phyloP scores from a whole-genome alignment of 1,284 basidiomycete species.

The Earliella scabrosa region DNA sequence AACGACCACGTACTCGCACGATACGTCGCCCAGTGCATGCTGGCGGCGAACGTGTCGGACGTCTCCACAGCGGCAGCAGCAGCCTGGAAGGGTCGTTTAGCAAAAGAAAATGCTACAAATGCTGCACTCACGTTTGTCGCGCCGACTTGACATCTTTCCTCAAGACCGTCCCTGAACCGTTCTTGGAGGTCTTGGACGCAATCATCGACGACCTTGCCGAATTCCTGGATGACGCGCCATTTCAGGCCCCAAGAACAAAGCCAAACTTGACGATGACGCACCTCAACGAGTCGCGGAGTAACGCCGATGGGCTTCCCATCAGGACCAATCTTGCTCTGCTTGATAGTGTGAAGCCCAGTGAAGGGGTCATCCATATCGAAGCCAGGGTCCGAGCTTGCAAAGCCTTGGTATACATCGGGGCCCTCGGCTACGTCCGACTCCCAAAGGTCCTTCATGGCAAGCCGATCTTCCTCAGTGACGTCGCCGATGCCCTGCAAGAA shows the following conservation, averaged over 20 bases:
- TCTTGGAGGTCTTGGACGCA: conserved; percentile 51
- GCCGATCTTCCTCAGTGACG: conserved; percentile 53
- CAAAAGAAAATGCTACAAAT: no score
- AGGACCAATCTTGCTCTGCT: conserved; percentile 45
- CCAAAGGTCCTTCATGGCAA: conserved; percentile 54
- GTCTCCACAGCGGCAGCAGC: conserved; percentile 50
- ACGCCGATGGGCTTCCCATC: conserved; percentile 48
- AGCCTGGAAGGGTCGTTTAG: conserved; percentile 49
- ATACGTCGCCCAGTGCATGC: conserved; percentile 64
- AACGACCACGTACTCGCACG: conserved; percentile 49
- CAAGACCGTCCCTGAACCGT: conserved; percentile 56
- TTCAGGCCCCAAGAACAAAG: neutral
- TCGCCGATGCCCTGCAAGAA: conserved; percentile 56
- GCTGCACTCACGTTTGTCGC: conserved; percentile 49
- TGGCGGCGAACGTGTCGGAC: conserved; percentile 52
- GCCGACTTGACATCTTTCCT: conserved; percentile 58
- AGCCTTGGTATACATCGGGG: conserved; percentile 28
- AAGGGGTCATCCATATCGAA: conserved; percentile 29
- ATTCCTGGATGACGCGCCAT: conserved; percentile 42
- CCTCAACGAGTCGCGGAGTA: conserved; percentile 48
- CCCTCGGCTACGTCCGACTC: conserved; percentile 41
- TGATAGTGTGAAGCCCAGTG: conserved; percentile 36
- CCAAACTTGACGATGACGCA: conserved; percentile 27
- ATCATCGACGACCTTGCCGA: conserved; percentile 45
- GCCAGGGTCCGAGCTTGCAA: conserved; percentile 18